Percentiles rank a stretch among this genome's conserved stretches.
Conservation (phyloP, 176 grass and related monocot genomes). For the Aegilops sharonensis region DNA sequence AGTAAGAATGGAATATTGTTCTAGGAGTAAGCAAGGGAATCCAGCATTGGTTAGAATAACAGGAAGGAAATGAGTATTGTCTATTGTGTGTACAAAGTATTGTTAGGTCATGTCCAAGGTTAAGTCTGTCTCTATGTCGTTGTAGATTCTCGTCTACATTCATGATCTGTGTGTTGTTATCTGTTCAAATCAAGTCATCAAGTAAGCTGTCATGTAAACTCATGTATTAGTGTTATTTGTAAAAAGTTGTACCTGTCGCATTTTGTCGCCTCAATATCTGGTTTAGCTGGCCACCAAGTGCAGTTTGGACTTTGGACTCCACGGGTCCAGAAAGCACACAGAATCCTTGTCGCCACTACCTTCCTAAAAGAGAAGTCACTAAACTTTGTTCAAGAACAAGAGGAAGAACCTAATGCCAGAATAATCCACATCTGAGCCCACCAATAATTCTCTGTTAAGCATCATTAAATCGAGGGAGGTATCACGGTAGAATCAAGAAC, state of each 20-base stretch:
- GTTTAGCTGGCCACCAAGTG: background rate
- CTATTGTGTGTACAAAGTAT: slow-evolving; percentile 18
- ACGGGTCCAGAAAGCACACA: background rate
- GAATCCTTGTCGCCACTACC: background rate
- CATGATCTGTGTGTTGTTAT: slow-evolving; percentile 17
- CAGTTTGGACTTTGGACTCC: background rate
- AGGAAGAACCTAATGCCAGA: slow-evolving; percentile 35
- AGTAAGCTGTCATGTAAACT: slow-evolving; percentile 26
- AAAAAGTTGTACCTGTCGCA: background rate
- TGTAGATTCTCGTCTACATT: slow-evolving; percentile 37
- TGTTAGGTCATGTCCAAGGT: slow-evolving; percentile 23
- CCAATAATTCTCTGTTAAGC: slow-evolving; percentile 22
- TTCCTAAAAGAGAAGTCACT: slow-evolving; percentile 24
- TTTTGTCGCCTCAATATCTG: background rate
- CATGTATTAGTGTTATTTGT: slow-evolving; percentile 21
- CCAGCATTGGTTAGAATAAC: background rate
- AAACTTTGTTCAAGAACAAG: slow-evolving; percentile 28
- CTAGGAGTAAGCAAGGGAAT: slow-evolving; percentile 32
- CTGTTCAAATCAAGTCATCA: background rate
- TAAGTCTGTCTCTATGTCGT: background rate
- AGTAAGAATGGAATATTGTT: background rate
- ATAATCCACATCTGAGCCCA: slow-evolving; percentile 30
- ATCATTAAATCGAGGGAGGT: background rate
- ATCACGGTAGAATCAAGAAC: slow-evolving; percentile 24
- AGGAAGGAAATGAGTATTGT: background rate